Base-by-base conservation (phyloP, 768 basidiomycete species). In the Kwoniella pini region DNA sequence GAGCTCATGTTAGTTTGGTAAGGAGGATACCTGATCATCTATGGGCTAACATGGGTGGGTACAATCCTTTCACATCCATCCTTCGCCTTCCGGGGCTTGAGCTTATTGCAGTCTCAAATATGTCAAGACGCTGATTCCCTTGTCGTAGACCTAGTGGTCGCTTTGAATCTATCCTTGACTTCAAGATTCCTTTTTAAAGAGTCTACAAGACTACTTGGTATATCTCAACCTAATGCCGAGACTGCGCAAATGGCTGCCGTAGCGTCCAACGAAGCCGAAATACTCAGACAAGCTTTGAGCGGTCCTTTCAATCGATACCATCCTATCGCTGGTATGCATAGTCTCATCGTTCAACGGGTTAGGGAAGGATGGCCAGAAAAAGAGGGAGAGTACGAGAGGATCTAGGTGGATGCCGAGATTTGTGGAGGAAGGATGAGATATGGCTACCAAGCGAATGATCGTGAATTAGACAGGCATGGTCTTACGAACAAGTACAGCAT, bases 331-430 rank as follows among this genome's bases (percentile, higher is more conserved):
- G 54, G 57, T 27, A 50, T 76, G 56, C 72, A 76, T 43, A 54
- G 57, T 13, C 30, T 76, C 58, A 72, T 74, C 22, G 67, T 74
- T 4, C 67, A 69, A 33, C 50, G 75, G 15, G 70, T 76, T 2
- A 50, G 62, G 40, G 69, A 76, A 21, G 75, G 75, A 4, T 63
- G 71, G 65, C 58, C 75, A 13, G 75, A 76, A 60, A 76, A 74
- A 54, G 70, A 70, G 27, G 75, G 75, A 4, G 70, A 74, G 57
- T 74, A 74, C 45, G 72, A 76, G 64, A 53, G 75, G 60, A 57
- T 74, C 21, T 71, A 56, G 31, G 9, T 22, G 28, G n/a, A n/a
- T n/a, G n/a, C n/a, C n/a, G n/a, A n/a, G n/a, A n/a, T n/a, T n/a
- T n/a, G n/a, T n/a, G n/a, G n/a, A n/a, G n/a, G n/a, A n/a, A n/a